These are phyloP conservation scores for Cercospora sp. DNA, from an alignment of 2,329 filamentous ascomycete genomes.

Conservation along the genomic window DNA sequence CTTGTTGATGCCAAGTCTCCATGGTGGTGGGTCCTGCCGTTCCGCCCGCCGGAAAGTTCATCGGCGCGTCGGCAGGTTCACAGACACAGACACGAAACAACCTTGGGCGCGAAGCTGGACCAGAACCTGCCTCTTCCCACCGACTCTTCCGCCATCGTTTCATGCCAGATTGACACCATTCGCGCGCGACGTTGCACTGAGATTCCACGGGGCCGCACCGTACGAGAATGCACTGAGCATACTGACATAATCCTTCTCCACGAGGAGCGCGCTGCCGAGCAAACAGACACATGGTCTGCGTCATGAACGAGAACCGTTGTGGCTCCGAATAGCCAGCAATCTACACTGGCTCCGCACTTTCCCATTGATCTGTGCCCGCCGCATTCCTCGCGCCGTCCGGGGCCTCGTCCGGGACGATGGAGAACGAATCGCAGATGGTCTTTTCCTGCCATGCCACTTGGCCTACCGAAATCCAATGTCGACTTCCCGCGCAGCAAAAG, in stretches of 20 bases:
- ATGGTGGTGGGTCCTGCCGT: not conserved
- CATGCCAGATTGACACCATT: not conserved
- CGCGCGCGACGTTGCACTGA: not conserved
- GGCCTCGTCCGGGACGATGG: not conserved
- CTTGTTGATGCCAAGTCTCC: not conserved
- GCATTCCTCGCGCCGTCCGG: not conserved
- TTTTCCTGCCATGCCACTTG: not conserved
- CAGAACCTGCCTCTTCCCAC: not conserved
- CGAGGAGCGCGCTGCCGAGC: not conserved
- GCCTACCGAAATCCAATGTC: not conserved
- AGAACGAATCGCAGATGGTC: not conserved
- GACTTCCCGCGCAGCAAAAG: not conserved
- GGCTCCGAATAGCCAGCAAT: not conserved
- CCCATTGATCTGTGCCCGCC: not conserved
- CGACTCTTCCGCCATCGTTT: not conserved
- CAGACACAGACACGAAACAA: not conserved
- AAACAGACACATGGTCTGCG: slow-evolving; percentile 15
- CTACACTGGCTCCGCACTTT: not conserved
- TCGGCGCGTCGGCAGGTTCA: not conserved
- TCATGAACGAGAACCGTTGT: slow-evolving; percentile 9
- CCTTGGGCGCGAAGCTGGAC: not conserved
- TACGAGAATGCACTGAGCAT: slow-evolving; percentile 3
- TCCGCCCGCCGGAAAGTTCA: not conserved
- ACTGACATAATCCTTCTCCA: slow-evolving; percentile 4
- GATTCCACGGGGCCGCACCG: not conserved